Evolutionary conservation across 225 moss, liverwort and hornwort genomes (phyloP).

Genomic region (Straminergon stramineum): DNA sequence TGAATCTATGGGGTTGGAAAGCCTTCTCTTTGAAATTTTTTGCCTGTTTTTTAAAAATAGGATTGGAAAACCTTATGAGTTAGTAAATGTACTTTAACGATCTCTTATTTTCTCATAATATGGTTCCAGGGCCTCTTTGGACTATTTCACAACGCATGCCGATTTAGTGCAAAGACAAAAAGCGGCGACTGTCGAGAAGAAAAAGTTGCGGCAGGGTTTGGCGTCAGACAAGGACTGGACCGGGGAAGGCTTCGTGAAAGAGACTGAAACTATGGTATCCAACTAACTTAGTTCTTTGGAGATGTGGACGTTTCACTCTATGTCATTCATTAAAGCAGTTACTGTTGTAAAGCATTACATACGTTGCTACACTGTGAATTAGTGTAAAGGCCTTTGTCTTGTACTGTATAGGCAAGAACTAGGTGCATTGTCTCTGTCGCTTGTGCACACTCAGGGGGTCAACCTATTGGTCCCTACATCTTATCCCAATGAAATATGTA

Average conservation of each 20-base stretch:
- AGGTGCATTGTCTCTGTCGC: neutral
- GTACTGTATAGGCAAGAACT: neutral
- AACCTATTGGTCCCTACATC: neutral
- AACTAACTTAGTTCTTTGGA: conserved; percentile 12
- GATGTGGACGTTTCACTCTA: neutral
- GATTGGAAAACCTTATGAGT: neutral
- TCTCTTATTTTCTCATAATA: neutral
- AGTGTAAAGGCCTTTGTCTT: conserved; percentile 3
- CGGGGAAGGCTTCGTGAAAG: conserved; percentile 94
- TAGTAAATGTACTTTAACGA: no score
- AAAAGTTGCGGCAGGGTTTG: conserved; percentile 61
- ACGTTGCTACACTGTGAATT: conserved; percentile 4
- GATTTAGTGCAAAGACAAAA: conserved; percentile 77
- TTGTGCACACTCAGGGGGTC: neutral
- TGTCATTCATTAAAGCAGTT: conserved; percentile 7
- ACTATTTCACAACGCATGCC: conserved; percentile 82
- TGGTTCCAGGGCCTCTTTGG: conserved; percentile 69
- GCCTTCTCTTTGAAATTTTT: neutral
- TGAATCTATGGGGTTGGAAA: neutral
- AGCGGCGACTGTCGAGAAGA: conserved; percentile 45
- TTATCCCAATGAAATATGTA: neutral
- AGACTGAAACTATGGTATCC: conserved; percentile 94
- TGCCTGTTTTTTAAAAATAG: neutral
- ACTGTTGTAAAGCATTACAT: neutral
- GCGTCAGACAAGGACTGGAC: conserved; percentile 92